Percentiles rank a stretch among this genome's conserved stretches.
phyloP scores from a whole-genome alignment of 441 rosid genomes.

The Gossypium laxum region DNA sequence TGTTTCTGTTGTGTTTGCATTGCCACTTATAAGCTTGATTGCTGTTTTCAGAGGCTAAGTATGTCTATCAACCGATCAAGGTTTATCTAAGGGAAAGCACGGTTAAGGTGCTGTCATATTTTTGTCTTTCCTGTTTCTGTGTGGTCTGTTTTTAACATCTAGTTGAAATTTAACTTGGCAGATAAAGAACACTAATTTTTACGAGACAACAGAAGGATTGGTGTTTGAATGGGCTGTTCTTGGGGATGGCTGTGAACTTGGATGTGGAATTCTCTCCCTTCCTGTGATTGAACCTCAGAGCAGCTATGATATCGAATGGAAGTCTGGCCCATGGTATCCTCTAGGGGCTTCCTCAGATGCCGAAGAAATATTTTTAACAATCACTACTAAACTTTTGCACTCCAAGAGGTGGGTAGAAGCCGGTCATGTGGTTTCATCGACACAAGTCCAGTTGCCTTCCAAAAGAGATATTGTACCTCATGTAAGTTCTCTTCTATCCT shows the following conservation, averaged over 20 bases:
- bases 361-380: conserved; percentile 57
- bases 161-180: conserved; percentile 30
- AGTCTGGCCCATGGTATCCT: conserved; percentile 75
- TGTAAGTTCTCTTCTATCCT: conserved; percentile 31
- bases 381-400: conserved; percentile 45
- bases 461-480: conserved; percentile 46
- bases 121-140: conserved; percentile 18
- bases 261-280: conserved; percentile 55
- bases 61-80: conserved; percentile 77
- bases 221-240: conserved; percentile 64
- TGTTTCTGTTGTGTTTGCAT: conserved; percentile 18
- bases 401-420: conserved; percentile 68
- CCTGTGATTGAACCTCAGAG: conserved; percentile 61
- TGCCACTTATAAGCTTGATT: conserved; percentile 19
- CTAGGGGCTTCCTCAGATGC: conserved; percentile 53
- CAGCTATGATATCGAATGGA: conserved; percentile 50
- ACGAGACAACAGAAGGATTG: conserved; percentile 50
- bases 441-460: conserved; percentile 64
- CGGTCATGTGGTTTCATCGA: conserved; percentile 68
- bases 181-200: conserved; percentile 64
- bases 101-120: conserved; percentile 41
- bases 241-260: conserved; percentile 68
- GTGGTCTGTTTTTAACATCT: conserved; percentile 16
- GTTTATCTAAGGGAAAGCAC: conserved; percentile 37
- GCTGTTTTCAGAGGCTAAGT: conserved; percentile 70